Base-by-base conservation (phyloP, 768 basidiomycete genomes). In the Cyclocybe aegerita region DNA sequence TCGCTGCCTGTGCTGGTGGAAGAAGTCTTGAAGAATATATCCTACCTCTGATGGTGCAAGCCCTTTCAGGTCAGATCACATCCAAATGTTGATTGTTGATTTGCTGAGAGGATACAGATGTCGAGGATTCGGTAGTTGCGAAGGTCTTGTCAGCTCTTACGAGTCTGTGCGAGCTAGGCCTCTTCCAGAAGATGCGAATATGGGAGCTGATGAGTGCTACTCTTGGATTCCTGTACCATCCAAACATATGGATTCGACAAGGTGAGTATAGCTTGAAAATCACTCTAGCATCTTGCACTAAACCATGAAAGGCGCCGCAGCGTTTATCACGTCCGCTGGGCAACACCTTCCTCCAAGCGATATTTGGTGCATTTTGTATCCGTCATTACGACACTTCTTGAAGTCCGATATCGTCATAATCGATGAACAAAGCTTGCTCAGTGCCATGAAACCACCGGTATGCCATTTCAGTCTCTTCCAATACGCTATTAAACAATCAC, bases 311-410 rank as follows among this genome's bases (percentile, higher is more conserved):
- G 94, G 90, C 16, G 84, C 95, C 12, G 85, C 84, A 9, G 85
- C 91, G 0, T 94, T 99, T 64, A 86, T 98, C 39, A 86, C 91
- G 2, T 85, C 92, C 4, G 88, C 92, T 7, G 86, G 89, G 2
- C 83, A 85, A 38, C 86, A 90, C 55, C 78, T 99, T 5, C 89
- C 88, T 0, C 68, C 76, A 2, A 93, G 92, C 46, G 97, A 99
- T 62, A 85, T 93, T 15, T 98, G 97, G 96, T 98, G 94, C 61
- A 96, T 98, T 37, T 67, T 99, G 7, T 98, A 98, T 58, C 96
- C 97, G 0, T 90, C 89, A 0, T 69, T 98, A 37, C 80, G 90
- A 40, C 88, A 93, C 59, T 84, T 94, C 51, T 73, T 98, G 35
- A 87, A 86, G 50, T 90, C 85, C 2, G 97, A 98, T 57, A 74